These are phyloP conservation scores for Mucor circinelloides DNA, from an alignment of 371 early-diverging fungal species.

Conservation along the genomic window DNA sequence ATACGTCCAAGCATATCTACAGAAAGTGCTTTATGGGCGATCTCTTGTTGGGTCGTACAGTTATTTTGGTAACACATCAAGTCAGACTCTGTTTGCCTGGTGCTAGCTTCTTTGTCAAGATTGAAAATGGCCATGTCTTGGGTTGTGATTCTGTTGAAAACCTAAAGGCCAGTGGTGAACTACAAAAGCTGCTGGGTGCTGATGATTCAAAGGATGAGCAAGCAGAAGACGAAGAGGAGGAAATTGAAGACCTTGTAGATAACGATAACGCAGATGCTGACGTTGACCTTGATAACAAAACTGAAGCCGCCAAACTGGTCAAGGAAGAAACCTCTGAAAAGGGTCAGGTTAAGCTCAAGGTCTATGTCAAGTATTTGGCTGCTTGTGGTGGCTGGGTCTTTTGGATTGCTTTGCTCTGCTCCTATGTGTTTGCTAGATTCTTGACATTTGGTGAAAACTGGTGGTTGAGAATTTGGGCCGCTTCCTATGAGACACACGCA, in stretches of 20 bases:
- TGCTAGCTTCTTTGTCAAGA: constrained; percentile 69
- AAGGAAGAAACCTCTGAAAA: constrained; percentile 43
- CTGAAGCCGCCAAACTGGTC: constrained; percentile 45
- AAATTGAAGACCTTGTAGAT: constrained; percentile 34
- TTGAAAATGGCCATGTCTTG: constrained; percentile 67
- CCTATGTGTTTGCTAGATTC: constrained; percentile 52
- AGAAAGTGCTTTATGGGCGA: constrained; percentile 67
- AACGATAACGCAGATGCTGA: constrained; percentile 34
- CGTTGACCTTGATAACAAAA: constrained; percentile 24
- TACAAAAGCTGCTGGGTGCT: constrained; percentile 12
- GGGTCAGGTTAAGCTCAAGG: constrained; percentile 62
- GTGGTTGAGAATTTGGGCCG: constrained; percentile 37
- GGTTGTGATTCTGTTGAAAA: constrained; percentile 28
- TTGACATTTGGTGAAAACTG: constrained; percentile 48
- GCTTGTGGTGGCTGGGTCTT: constrained; percentile 70
- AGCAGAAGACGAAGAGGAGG: constrained; percentile 10
- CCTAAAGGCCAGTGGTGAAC: constrained; percentile 14
- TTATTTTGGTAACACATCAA: constrained; percentile 87
- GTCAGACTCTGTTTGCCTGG: constrained; percentile 74
- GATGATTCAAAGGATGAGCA: constrained; percentile 8
- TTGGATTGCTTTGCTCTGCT: constrained; percentile 46
- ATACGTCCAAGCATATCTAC: constrained; percentile 83
- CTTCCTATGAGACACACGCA: constrained; percentile 12
- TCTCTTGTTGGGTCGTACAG: constrained; percentile 75
- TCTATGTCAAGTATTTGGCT: constrained; percentile 63